Base-by-base conservation (phyloP, 2,329 filamentous ascomycete genomes). In the Ceratocystis papillata region DNA sequence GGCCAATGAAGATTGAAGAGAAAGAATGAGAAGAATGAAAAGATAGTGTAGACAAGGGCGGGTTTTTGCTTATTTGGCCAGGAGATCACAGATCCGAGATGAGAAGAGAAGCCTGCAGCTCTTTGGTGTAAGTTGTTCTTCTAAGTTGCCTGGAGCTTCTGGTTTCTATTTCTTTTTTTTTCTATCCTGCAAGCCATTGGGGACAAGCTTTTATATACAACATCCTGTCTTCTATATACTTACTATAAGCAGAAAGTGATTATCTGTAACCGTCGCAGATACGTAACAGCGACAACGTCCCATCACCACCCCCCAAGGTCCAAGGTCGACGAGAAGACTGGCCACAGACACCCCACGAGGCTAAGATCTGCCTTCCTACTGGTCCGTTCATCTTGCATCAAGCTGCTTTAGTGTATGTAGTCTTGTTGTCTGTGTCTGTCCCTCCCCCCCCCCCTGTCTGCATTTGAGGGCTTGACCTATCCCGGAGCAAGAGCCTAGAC, bases 171-270 rank as follows among this genome's bases (percentile, higher is more conserved):
- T 53, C 30, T 55, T 55, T 41, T 10, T 45, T 25, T 45, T 20
- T 25, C 7, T 59, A 33, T 25, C 12, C 41, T 20, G 33, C 50
- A 65, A 10, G 41, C 4, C 48, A 64, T 50, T 53, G 63, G 62
- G 65, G 50, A 50, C 65, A 60, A 64, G 50, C 53, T 62, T 69
- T 48, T 65, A 63, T 25, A 45, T 50, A 55, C 62, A 55, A 15
- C 62, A 63, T 48, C 28, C 45, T 63, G 45, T 30, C 33, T 64
- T 64, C 53, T n/a, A n/a, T 59, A 2, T 20, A 33, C 55, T 59
- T 59, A 37, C 28, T 59, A 2, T 30, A 59, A 59, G 28, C 28
- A 59, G 55, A 15, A 59, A 59, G 10, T 59, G 28, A 59, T 59
- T 59, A 3, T 12, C 48, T 37, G 53, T 6, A 2, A 45, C 30